Base-by-base conservation (phyloP, 768 basidiomycete genomes). In the Boletus tylopilopsis region DNA sequence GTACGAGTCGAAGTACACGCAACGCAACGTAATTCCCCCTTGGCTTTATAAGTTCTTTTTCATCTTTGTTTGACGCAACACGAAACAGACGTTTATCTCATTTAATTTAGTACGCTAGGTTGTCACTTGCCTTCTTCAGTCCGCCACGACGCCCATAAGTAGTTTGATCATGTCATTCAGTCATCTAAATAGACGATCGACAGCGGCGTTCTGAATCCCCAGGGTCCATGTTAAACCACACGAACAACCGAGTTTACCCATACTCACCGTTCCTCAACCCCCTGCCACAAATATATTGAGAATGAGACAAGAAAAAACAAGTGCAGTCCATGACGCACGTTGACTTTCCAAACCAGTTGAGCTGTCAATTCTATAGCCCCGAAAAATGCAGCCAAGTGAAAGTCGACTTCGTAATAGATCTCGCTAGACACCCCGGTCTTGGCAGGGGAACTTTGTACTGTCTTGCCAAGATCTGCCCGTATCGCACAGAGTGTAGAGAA, bases 311-410 rank as follows among this genome's bases (percentile, higher is more conserved):
- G 13, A 37, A 15, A 3, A 29, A 12, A 29, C 6, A 11, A n/a
- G n/a, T n/a, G 3, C 13, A 2, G 19, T 12, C 10, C 35, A 12
- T 19, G 19, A 36, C 33, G 10, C n/a, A 34, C 33, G 11, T 34
- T n/a, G 6, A 25, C n/a, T 23, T 40, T 19, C 50, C 54, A 55
- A 18, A 27, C 42, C 7, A 51, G 12, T 21, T 51, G 36, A 2
- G 46, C 54, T 9, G 37, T 46, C 13, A 44, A 18, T 32, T 51
- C 54, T 3, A 27, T 42, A n/a, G n/a, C 4, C 22, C 53, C 49
- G 19, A 54, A 47, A 23, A 32, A 46, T 19, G 19, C n/a, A 10
- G 45, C 41, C 12, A 55, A 37, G 2, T 48, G 30, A 8, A 25
- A 15, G 18, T 36, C 13, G 9, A 45, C 30, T 18, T 40, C 3